These are phyloP conservation scores for Forsythia viridissima DNA, from an alignment of 257 asterid genomes.

Conservation along the genomic window DNA sequence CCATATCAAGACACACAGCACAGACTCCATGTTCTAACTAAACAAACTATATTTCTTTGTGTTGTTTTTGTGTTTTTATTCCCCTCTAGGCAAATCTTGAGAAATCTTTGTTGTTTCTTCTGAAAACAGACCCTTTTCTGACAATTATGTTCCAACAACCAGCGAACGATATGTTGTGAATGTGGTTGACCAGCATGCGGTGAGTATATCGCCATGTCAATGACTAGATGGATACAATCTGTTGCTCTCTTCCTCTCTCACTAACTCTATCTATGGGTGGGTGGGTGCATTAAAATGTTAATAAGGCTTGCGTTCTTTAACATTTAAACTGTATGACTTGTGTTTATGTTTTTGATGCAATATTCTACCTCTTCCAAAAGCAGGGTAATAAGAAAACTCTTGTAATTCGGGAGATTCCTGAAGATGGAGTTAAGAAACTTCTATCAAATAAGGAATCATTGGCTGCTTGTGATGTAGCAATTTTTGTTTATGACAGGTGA, in stretches of 20 bases:
- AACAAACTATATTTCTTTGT: not conserved
- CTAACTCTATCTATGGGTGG: not conserved
- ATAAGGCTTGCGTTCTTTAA: constrained; percentile 6
- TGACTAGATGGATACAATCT: constrained; percentile 15
- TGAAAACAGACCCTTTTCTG: constrained; percentile 78
- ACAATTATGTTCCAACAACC: constrained; percentile 55
- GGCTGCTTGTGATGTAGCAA: constrained; percentile 85
- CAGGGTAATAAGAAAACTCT: constrained; percentile 86
- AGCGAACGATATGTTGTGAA: constrained; percentile 67
- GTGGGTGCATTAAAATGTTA: constrained; percentile 12
- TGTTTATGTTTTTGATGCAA: not conserved
- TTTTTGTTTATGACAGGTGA: constrained; percentile 90
- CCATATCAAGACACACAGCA: not conserved
- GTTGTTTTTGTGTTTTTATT: not conserved
- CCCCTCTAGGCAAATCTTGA: constrained; percentile 10
- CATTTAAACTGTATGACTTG: constrained; percentile 8
- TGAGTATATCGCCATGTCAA: constrained; percentile 38
- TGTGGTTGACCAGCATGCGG: constrained; percentile 68
- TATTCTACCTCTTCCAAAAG: constrained; percentile 22
- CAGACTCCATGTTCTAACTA: constrained; percentile 2
- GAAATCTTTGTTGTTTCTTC: constrained; percentile 25
- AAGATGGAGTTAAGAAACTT: constrained; percentile 67
- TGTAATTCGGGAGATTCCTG: constrained; percentile 87
- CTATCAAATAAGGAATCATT: constrained; percentile 67
- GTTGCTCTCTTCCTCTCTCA: constrained; percentile 7